A percentile compares a stretch with the other conserved stretches of the same genome.
These are phyloP conservation scores for Rhizopus arrhizus DNA, from an alignment of 371 early-diverging fungal species.

Conservation along the genomic window DNA sequence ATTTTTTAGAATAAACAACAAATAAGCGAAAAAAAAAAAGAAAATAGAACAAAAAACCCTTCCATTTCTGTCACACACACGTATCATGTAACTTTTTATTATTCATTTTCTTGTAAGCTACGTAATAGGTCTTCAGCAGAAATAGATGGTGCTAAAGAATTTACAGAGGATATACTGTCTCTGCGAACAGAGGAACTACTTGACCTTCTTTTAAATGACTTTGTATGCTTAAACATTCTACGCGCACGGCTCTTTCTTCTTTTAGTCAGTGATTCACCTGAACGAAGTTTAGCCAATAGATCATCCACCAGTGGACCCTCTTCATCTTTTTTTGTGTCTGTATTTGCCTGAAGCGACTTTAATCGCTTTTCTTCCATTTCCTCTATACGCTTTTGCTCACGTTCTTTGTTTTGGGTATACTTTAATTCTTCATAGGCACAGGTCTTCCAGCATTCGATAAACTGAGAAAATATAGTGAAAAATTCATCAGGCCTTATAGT, in stretches of 20 bases:
- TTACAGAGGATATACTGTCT: neutral
- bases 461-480: conserved; percentile 31
- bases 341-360: conserved; percentile 11
- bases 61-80: neutral
- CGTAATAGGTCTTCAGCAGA: conserved; percentile 30
- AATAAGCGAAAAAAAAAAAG: neutral
- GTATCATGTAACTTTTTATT: neutral
- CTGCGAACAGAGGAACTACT: conserved; percentile 12
- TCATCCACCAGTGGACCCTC: conserved; percentile 53
- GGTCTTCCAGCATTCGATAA: conserved; percentile 32
- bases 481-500: conserved; percentile 43
- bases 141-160: conserved; percentile 10
- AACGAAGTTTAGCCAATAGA: conserved; percentile 39
- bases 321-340: conserved; percentile 13
- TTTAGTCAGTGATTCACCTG: conserved; percentile 37
- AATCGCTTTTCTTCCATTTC: conserved; percentile 34
- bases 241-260: conserved; percentile 33
- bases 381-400: conserved; percentile 31
- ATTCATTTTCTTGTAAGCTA: conserved; percentile 27
- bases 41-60: conserved; percentile 3
- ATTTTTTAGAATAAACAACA: conserved; percentile 9
- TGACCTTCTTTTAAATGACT: neutral
- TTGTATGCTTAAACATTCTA: neutral
- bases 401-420: conserved; percentile 31
- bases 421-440: conserved; percentile 36